Evolutionary conservation across 306 rosid genomes (phyloP).

Genomic region (Luffa acutangula): DNA sequence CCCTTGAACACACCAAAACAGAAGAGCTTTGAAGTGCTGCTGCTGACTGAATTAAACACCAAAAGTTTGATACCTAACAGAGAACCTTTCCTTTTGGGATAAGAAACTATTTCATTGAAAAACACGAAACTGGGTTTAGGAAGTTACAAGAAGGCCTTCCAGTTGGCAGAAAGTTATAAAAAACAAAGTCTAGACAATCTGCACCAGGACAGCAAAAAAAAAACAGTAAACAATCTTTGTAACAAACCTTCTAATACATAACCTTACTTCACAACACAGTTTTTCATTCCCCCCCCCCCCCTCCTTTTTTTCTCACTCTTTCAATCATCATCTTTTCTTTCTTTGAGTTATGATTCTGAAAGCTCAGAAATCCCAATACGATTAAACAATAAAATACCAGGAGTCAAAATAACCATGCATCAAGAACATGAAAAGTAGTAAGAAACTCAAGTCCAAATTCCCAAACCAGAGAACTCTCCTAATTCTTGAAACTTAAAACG

Average conservation of each 20-base stretch:
- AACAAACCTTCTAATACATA: neutral
- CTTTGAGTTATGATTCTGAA: neutral
- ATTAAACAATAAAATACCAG: neutral
- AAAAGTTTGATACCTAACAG: neutral
- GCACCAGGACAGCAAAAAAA: neutral
- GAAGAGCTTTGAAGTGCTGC: neutral
- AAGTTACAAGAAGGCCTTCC: neutral
- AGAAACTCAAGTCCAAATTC: neutral
- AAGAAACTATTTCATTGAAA: neutral
- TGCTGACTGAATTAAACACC: neutral
- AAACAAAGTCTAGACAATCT: neutral
- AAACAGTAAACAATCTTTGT: neutral
- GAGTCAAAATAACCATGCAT: neutral
- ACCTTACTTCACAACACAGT: neutral
- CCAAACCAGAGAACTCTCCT: neutral
- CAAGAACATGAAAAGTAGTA: neutral
- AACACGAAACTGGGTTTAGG: neutral
- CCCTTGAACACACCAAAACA: neutral
- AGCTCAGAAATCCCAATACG: neutral
- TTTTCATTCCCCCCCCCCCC: neutral
- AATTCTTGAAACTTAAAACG: neutral
- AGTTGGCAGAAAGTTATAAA: neutral
- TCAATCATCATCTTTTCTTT: neutral
- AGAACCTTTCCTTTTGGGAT: neutral
- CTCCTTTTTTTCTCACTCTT: neutral